Conservation (phyloP, 2,329 filamentous ascomycete genomes). For the Dactylellina parvicollis region DNA sequence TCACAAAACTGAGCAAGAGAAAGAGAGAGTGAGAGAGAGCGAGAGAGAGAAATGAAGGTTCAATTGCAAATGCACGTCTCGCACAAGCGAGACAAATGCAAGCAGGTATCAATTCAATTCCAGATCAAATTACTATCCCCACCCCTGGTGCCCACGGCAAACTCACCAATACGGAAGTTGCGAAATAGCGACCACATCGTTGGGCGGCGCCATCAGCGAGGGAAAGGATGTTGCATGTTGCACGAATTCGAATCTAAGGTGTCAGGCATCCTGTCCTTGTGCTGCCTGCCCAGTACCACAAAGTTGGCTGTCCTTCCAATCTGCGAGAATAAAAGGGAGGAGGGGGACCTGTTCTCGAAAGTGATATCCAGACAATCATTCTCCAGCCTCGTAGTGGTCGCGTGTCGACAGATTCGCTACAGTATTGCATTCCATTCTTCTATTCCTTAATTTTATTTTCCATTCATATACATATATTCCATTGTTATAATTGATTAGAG, state of each 20-base stretch:
- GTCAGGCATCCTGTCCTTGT: constrained; percentile 28
- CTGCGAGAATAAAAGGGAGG: constrained; percentile 47
- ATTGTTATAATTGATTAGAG: too few relatives aligned
- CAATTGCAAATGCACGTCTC: constrained; percentile 38
- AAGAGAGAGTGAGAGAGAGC: too few relatives aligned
- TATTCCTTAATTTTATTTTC: constrained; percentile 6
- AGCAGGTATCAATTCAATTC: constrained; percentile 48
- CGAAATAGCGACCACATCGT: constrained; percentile 46
- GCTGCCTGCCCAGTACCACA: too few relatives aligned
- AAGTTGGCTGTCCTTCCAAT: too few relatives aligned
- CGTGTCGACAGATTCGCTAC: constrained; percentile 6
- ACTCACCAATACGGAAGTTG: constrained; percentile 45
- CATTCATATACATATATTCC: too few relatives aligned
- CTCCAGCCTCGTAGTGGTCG: constrained; percentile 34
- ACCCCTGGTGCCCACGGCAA: too few relatives aligned
- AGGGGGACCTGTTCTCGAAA: constrained; percentile 17
- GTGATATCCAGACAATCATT: constrained; percentile 3
- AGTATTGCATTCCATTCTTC: constrained; percentile 1
- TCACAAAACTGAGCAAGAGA: constrained; percentile 44
- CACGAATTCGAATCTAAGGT: constrained; percentile 29
- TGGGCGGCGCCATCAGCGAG: constrained; percentile 35
- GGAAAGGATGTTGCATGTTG: constrained; percentile 53
- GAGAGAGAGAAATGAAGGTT: constrained; percentile 42
- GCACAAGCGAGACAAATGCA: constrained; percentile 50
- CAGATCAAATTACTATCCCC: too few relatives aligned